Evolutionary conservation across 305 asterid species (phyloP).

Genomic region (Ilex paraguariensis): DNA sequence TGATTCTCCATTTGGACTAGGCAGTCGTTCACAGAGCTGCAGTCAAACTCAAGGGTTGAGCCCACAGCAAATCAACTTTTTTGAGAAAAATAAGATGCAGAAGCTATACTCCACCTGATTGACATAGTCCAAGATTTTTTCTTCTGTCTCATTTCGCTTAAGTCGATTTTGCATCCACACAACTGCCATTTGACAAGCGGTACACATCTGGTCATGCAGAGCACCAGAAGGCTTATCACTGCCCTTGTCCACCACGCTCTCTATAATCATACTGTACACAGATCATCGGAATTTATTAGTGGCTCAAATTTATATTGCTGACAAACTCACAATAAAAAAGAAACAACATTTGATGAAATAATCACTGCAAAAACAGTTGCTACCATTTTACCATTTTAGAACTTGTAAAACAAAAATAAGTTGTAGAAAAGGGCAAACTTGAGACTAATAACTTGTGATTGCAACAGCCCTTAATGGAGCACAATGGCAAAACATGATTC

Average conservation of each 20-base stretch:
- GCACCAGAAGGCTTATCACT: conserved; percentile 25
- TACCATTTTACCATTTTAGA: not conserved
- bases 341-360: not conserved
- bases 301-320: conserved; percentile 4
- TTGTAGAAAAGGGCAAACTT: no score
- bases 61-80: conserved; percentile 1
- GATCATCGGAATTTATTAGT: no score
- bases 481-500: no score
- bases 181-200: conserved; percentile 83
- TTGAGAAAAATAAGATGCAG: conserved; percentile 3
- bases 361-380: not conserved
- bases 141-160: conserved; percentile 54
- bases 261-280: conserved; percentile 54
- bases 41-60: conserved; percentile 21
- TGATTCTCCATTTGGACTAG: conserved; percentile 93
- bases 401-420: conserved; percentile 6
- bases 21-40: conserved; percentile 82
- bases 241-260: conserved; percentile 77
- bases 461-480: no score
- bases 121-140: conserved; percentile 61
- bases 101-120: conserved; percentile 47
- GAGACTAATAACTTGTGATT: no score
- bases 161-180: conserved; percentile 84
- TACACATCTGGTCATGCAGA: conserved; percentile 50
- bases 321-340: conserved; percentile 4